These are phyloP conservation scores for Eucalyptus dawsonii DNA, from an alignment of 345 rosid genomes.

Conservation along the genomic window DNA sequence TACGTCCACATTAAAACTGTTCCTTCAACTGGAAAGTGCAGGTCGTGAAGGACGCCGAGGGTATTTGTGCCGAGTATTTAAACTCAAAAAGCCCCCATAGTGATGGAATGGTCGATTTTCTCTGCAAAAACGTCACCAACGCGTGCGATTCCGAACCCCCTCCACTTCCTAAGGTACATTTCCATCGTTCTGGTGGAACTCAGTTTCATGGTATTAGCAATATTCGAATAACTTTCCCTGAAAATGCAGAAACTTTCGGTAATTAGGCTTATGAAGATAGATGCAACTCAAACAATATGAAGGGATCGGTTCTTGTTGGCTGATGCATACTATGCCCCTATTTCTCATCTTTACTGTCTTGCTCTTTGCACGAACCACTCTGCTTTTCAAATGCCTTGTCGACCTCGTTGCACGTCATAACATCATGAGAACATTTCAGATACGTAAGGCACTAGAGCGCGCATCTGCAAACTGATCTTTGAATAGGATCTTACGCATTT, in stretches of 20 bases:
- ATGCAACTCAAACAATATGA: background rate
- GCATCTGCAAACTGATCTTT: background rate
- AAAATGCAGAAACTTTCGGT: background rate
- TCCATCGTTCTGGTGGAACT: background rate
- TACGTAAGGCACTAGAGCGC: background rate
- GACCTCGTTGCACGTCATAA: background rate
- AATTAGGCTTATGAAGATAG: background rate
- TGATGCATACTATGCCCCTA: background rate
- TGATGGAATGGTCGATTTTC: constrained; percentile 36
- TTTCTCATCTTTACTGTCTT: background rate
- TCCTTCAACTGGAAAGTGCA: constrained; percentile 13
- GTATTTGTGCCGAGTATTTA: no score
- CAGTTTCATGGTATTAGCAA: background rate
- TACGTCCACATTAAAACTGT: background rate
- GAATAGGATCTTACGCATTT: background rate
- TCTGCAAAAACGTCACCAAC: constrained; percentile 57
- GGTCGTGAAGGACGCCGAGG: constrained; percentile 15
- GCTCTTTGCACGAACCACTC: background rate
- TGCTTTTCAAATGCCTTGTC: background rate
- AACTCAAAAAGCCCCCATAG: constrained; percentile 14
- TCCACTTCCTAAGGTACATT: constrained; percentile 60
- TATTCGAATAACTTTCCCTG: background rate
- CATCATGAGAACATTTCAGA: background rate
- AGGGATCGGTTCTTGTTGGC: background rate
- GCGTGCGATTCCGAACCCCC: constrained; percentile 69